A percentile compares a stretch with the other conserved stretches of the same genome.
phyloP scores from a whole-genome alignment of 768 basidiomycete genomes.

The Trametes coccinea region DNA sequence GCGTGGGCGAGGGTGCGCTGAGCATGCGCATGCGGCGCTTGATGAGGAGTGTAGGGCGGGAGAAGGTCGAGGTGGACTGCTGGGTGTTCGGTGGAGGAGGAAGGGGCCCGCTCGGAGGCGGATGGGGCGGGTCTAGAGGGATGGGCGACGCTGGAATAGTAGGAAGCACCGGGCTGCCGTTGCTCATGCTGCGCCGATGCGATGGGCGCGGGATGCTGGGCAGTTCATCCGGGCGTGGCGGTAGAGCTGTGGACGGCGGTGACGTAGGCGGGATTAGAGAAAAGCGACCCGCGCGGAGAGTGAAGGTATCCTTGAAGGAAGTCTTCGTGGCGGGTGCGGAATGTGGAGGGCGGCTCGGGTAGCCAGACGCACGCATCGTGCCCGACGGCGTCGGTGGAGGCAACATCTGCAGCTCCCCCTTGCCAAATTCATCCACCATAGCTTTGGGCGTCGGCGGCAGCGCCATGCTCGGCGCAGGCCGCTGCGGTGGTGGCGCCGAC shows the following conservation, averaged over 20 bases:
- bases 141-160: slow-evolving; percentile 50
- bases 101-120: slow-evolving; percentile 47
- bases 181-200: slow-evolving; percentile 30
- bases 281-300: slow-evolving; percentile 49
- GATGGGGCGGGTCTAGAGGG: slow-evolving; percentile 39
- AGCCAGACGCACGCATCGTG: slow-evolving; percentile 19
- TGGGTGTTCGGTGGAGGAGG: slow-evolving; percentile 33
- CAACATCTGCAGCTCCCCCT: slow-evolving; percentile 13
- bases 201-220: slow-evolving; percentile 2
- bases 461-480: slow-evolving; percentile 70
- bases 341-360: slow-evolving; percentile 29
- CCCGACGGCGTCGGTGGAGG: slow-evolving; percentile 29
- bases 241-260: slow-evolving; percentile 58
- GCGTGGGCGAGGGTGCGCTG: slow-evolving; percentile 52
- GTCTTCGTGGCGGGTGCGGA: slow-evolving; percentile 33
- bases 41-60: slow-evolving; percentile 32
- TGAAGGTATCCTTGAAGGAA: slow-evolving; percentile 56
- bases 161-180: slow-evolving; percentile 33
- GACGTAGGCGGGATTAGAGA: slow-evolving; percentile 52
- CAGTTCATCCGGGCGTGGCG: slow-evolving; percentile 67
- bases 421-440: slow-evolving; percentile 18
- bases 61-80: slow-evolving; percentile 6
- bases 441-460: slow-evolving; percentile 63
- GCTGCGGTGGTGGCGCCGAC: slow-evolving; percentile 72
- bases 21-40: slow-evolving; percentile 68